A percentile compares a stretch with the other conserved stretches of the same genome.
Evolutionary conservation across 768 basidiomycete genomes (phyloP).

Genomic region (Serpula lacrymans): DNA sequence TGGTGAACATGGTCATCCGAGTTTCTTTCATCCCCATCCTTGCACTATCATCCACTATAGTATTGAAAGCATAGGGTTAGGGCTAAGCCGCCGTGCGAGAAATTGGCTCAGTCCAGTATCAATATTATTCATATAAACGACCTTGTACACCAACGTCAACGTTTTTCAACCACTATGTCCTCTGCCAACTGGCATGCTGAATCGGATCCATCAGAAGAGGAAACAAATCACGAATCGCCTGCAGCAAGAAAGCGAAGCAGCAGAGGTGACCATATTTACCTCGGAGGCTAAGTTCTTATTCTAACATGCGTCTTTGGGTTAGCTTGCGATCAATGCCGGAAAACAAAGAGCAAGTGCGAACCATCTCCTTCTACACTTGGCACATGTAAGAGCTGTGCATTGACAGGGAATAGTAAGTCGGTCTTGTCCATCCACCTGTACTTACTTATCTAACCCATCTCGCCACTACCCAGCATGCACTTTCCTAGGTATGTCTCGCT

Average conservation of each 20-base stretch:
- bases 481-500: constrained; percentile 46
- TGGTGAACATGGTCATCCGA: too few species aligned
- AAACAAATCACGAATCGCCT: constrained; percentile 38
- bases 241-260: constrained; percentile 59
- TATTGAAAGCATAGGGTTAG: too few species aligned
- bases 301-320: neutral
- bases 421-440: too few species aligned
- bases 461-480: constrained; percentile 50
- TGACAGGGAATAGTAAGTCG: constrained; percentile 50
- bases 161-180: constrained; percentile 20
- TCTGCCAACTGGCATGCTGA: constrained; percentile 47
- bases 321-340: constrained; percentile 88
- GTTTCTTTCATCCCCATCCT: too few species aligned
- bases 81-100: too few species aligned
- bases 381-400: constrained; percentile 61
- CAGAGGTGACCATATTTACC: constrained; percentile 41
- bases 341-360: constrained; percentile 87
- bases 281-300: constrained; percentile 13
- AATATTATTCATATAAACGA: too few species aligned
- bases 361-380: constrained; percentile 41
- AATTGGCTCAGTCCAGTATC: too few species aligned
- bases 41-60: too few species aligned
- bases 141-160: too few species aligned
- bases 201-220: constrained; percentile 61
- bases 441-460: too few species aligned